Evolutionary conservation across 495 filamentous ascomycete species (phyloP), one percentile per base, ranked within the genome.

Genomic region (Xylaria scruposa): DNA sequence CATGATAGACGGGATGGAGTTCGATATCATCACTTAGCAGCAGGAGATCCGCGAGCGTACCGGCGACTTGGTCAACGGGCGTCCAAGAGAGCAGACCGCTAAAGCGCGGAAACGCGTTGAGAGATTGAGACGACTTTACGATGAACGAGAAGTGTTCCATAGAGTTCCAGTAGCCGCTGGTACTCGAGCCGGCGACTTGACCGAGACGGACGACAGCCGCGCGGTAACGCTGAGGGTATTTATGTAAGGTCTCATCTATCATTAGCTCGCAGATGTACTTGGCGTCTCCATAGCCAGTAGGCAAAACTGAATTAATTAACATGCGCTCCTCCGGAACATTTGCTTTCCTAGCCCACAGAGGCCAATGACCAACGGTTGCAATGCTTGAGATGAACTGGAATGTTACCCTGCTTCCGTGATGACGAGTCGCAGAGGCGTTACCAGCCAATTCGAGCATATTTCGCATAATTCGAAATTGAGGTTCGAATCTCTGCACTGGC

Each of bases 351-450:
- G 46, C 64, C 29, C n/a, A 13, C 0, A 80, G 80, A 40, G 81
- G 79, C 31, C 80, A 70, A 36, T 36, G 33, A 0, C 85, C 85
- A 2, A 88, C 85, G 0, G 76, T 75, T 0, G 78, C 80, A 46
- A 88, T 85, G 0, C 85, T 88, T 0, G 87, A 88, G 8, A 89
- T 75, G 24, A 88, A 81, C 58, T 87, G 83, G 62, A 86, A 68
- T 1, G n/a, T 13, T 2, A 67, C 21, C 21, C 17, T 40, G 81
- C 83, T 0, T 72, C 46, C 0, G 83, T 83, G 19, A 88, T 74
- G 17, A n/a, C n/a, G n/a, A n/a, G n/a, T n/a, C n/a, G n/a, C n/a
- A n/a, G n/a, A n/a, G n/a, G n/a, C n/a, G n/a, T n/a, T n/a, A n/a
- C n/a, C n/a, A n/a, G n/a, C n/a, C n/a, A n/a, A n/a, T n/a, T 84